phyloP scores from a whole-genome alignment of 148 eudicot genomes.

The Agrostemma githago region DNA sequence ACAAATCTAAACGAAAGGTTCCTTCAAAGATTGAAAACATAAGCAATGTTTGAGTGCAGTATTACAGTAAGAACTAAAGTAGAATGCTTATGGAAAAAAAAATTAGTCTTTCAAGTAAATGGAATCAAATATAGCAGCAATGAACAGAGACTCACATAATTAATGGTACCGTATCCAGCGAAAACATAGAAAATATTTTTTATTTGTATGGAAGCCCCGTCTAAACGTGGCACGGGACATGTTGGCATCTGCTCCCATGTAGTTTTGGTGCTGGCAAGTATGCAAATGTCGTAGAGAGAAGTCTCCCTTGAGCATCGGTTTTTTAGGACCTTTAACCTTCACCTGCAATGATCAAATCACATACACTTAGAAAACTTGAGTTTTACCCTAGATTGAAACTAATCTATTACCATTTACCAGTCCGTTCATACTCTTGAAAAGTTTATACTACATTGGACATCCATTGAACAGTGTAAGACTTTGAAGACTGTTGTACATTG shows the following conservation, averaged over 20 bases:
- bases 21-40: not conserved
- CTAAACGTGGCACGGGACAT: slow-evolving; percentile 87
- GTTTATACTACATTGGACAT: too few species aligned
- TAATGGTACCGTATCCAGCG: slow-evolving; percentile 93
- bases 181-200: slow-evolving; percentile 77
- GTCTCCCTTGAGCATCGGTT: slow-evolving; percentile 31
- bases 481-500: too few species aligned
- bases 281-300: slow-evolving; percentile 81
- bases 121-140: not conserved
- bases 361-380: not conserved
- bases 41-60: not conserved
- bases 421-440: not conserved
- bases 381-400: too few species aligned
- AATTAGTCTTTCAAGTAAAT: not conserved
- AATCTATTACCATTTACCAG: not conserved
- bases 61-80: not conserved
- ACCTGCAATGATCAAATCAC: slow-evolving; percentile 18
- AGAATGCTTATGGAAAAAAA: too few species aligned
- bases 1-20: not conserved
- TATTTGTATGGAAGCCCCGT: slow-evolving; percentile 94
- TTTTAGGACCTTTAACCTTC: slow-evolving; percentile 27
- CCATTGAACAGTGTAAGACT: too few species aligned
- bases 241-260: slow-evolving; percentile 82
- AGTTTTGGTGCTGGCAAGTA: slow-evolving; percentile 75
- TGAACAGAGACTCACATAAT: slow-evolving; percentile 47